Base-by-base conservation (phyloP, 108 stramenopile species). In the Skeletonema menzelii region DNA sequence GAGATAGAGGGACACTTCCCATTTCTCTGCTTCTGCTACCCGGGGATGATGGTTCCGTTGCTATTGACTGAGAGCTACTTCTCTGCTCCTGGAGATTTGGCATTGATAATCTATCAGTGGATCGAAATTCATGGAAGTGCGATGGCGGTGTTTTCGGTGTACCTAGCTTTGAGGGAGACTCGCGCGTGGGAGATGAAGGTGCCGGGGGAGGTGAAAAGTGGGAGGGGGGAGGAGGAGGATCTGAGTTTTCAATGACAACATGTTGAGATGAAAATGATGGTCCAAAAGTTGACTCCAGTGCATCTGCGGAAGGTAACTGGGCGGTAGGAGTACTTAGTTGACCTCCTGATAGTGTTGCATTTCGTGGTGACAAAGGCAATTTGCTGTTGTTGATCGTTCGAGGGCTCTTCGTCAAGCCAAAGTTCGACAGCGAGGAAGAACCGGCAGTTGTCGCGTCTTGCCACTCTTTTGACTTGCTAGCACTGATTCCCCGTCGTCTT, bases 191-290 rank as follows among this genome's bases (percentile, higher is more conserved):
- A 55, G 80, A 82, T 24, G 62, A 57, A 40, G 80, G 80, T 31
- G 79, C 61, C 12, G 61, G 20, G 11, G 67, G 13, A 13, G 60
- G 28, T 12, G 26, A 32, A 53, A 65, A 30, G n/a, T 56, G n/a
- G 8, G 74, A 38, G 34, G 76, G 49, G n/a, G 67, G 66, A 3
- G 60, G 49, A n/a, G 67, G 66, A 3, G 60, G 19, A 20, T 73
- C 65, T 20, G 63, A 35, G 49, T 67, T 63, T 30, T 75, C 77
- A 28, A 59, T 63, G 59, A 72, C 57, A 55, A 76, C 69, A 62
- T 49, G 58, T 68, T 80, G 75, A 31, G 83, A 80, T 42, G 83
- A 80, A 42, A 84, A 84, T 27, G 83, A 84, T 56, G 79, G 83
- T 30, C 83, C 83, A 64, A 84, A 84, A 15, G 78, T 59, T 22